These are phyloP conservation scores for Cryptococcus wingfieldii DNA, from an alignment of 1,284 basidiomycete species.

Conservation along the genomic window DNA sequence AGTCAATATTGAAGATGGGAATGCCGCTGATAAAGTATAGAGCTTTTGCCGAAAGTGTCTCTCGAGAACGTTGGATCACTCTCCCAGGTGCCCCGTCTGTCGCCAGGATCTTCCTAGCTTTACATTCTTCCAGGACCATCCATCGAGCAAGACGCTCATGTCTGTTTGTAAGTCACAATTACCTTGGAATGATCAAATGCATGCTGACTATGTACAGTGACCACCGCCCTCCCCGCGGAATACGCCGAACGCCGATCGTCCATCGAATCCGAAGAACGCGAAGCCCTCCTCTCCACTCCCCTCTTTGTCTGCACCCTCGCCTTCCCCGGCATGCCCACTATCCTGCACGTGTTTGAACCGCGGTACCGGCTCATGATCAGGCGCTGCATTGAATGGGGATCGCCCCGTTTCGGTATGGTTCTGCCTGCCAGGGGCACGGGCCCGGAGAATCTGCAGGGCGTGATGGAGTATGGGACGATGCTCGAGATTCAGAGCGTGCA, in stretches of 20 bases:
- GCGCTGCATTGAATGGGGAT: conserved; percentile 71
- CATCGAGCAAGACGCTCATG: conserved; percentile 61
- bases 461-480: conserved; percentile 78
- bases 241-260: conserved; percentile 58
- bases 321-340: conserved; percentile 84
- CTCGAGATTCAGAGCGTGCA: conserved; percentile 80
- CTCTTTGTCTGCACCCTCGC: conserved; percentile 85
- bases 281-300: conserved; percentile 75
- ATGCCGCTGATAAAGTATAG: conserved; percentile 48
- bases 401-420: conserved; percentile 84
- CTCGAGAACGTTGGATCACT: conserved; percentile 83
- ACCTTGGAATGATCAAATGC: neutral
- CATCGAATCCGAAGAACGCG: conserved; percentile 69
- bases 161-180: conserved; percentile 59
- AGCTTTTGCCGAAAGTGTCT: conserved; percentile 89
- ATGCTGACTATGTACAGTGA: conserved; percentile 50
- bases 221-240: conserved; percentile 59
- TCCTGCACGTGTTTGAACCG: conserved; percentile 90
- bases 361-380: conserved; percentile 89
- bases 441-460: conserved; percentile 48
- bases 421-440: conserved; percentile 56
- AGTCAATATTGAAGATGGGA: conserved; percentile 36
- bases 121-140: conserved; percentile 71
- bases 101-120: conserved; percentile 69
- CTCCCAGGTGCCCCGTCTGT: conserved; percentile 75